These are phyloP conservation scores for Lonicera japonica DNA, from an alignment of 129 eudicot genomes.

Conservation along the genomic window DNA sequence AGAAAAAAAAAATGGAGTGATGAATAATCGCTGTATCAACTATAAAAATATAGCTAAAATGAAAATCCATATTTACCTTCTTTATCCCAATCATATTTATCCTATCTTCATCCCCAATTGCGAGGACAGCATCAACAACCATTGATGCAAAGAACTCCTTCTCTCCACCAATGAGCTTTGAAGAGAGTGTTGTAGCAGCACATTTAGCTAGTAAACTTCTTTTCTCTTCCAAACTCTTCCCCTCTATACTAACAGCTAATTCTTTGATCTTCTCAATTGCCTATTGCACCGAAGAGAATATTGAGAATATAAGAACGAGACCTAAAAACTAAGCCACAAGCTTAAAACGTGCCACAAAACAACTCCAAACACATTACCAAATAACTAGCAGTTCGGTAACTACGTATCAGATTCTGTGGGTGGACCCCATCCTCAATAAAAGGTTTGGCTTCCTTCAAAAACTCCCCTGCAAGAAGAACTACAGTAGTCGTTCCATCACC, in stretches of 20 bases:
- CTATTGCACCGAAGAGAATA: constrained; percentile 16
- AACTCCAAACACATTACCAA: constrained; percentile 38
- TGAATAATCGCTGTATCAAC: too few species aligned
- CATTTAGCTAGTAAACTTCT: constrained; percentile 83
- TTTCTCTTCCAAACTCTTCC: constrained; percentile 89
- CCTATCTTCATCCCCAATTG: constrained; percentile 87
- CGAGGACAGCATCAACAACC: constrained; percentile 97
- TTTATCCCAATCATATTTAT: constrained; percentile 93
- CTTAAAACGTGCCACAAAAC: not conserved
- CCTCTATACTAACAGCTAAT: constrained; percentile 86
- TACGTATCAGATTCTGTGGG: constrained; percentile 86
- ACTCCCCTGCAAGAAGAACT: constrained; percentile 95
- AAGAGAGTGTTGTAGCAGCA: constrained; percentile 95
- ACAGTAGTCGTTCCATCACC: constrained; percentile 99
- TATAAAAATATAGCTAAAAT: too few species aligned
- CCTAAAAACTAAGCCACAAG: constrained; percentile 3
- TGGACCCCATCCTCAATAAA: constrained; percentile 97
- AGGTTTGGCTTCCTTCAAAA: constrained; percentile 93
- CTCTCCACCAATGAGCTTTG: constrained; percentile 99
- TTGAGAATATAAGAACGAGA: not conserved
- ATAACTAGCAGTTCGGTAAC: constrained; percentile 60
- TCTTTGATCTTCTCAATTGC: constrained; percentile 87
- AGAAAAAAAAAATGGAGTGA: too few species aligned
- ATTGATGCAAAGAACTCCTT: constrained; percentile 92
- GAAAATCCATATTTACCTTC: constrained; percentile 41